phyloP scores from a whole-genome alignment of 345 rosid species.

The Trapa incisa region DNA sequence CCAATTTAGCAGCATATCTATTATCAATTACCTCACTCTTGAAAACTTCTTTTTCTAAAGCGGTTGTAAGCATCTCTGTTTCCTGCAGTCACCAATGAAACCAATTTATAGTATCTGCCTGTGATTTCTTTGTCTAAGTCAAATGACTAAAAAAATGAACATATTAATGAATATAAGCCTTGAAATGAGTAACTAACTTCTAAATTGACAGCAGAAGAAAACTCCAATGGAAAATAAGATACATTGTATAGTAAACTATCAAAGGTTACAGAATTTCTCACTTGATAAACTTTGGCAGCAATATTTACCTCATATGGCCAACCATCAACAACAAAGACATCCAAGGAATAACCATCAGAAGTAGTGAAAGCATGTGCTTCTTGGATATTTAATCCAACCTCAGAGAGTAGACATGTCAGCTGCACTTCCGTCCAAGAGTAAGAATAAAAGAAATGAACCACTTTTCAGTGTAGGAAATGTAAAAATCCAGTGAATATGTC shows the following conservation, averaged over 20 bases:
- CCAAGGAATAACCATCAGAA: conserved; percentile 56
- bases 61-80: conserved; percentile 33
- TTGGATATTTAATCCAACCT: conserved; percentile 52
- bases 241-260: not conserved
- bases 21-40: conserved; percentile 30
- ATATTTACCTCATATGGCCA: conserved; percentile 40
- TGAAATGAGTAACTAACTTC: not conserved
- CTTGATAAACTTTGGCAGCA: conserved; percentile 1
- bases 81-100: conserved; percentile 32
- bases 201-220: not conserved
- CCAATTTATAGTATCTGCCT: not conserved
- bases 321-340: conserved; percentile 61
- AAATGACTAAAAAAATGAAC: not conserved
- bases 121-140: not conserved
- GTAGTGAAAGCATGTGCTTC: conserved; percentile 76
- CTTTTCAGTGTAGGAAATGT: not conserved
- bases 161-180: not conserved
- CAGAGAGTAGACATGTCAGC: conserved; percentile 53
- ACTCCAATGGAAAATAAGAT: not conserved
- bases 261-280: not conserved
- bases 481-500: not conserved
- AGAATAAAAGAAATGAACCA: not conserved
- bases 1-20: not conserved
- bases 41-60: conserved; percentile 34
- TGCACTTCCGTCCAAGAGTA: conserved; percentile 23